Evolutionary conservation across 306 rosid genomes (phyloP).

Genomic region (Quercus variabilis): DNA sequence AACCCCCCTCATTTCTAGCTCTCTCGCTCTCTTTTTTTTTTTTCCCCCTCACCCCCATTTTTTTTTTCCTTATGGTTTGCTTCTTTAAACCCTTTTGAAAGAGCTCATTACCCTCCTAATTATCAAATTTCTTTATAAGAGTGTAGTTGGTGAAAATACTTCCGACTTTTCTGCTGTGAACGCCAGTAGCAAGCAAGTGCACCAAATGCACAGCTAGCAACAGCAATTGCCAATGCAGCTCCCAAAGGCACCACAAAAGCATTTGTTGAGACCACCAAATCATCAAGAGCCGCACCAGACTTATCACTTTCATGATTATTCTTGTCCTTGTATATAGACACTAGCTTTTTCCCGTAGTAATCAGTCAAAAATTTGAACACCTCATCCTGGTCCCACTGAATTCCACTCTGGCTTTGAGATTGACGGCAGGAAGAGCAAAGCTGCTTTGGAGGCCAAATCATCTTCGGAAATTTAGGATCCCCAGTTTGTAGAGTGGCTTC

Average conservation of each 20-base stretch:
- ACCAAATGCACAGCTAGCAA: conserved; percentile 97
- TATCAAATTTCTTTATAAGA: conserved; percentile 92
- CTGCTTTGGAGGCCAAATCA: conserved; percentile 84
- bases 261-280: conserved; percentile 49
- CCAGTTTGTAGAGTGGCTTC: conserved; percentile 67
- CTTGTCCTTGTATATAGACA: conserved; percentile 57
- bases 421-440: conserved; percentile 69
- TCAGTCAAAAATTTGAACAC: conserved; percentile 55
- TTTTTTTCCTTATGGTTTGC: conserved; percentile 9
- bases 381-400: conserved; percentile 69
- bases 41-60: conserved; percentile 18
- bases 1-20: conserved; percentile 4
- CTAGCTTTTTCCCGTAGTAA: conserved; percentile 60
- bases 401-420: conserved; percentile 34
- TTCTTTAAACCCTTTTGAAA: conserved; percentile 43
- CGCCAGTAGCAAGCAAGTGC: conserved; percentile 99
- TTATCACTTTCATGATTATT: conserved; percentile 28
- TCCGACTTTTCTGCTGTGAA: conserved; percentile 97
- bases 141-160: conserved; percentile 93
- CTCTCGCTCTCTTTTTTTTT: background rate
- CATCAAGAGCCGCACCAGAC: conserved; percentile 44
- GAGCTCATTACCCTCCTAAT: conserved; percentile 84
- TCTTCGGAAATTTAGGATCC: conserved; percentile 93
- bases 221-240: conserved; percentile 92
- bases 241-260: conserved; percentile 89